Percentiles rank a stretch among this genome's conserved stretches.
phyloP scores from a whole-genome alignment of 345 rosid species.

The Diplotaxis tenuifolia region DNA sequence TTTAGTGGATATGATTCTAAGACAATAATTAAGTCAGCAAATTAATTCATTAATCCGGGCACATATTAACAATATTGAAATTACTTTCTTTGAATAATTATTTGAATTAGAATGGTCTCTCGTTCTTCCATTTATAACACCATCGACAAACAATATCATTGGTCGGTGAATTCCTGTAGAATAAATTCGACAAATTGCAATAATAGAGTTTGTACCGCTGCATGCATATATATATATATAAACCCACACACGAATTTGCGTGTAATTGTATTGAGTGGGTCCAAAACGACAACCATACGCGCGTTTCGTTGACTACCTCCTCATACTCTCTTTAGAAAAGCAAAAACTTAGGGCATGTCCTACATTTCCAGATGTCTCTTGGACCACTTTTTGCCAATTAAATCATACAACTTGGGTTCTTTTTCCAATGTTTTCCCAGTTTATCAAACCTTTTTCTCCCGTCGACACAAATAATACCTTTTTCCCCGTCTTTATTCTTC shows the following conservation, averaged over 20 bases:
- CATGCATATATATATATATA: slow-evolving; percentile 3
- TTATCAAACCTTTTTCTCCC: not conserved
- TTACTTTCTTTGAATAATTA: not conserved
- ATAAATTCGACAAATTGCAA: slow-evolving; percentile 6
- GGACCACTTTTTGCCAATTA: slow-evolving; percentile 27
- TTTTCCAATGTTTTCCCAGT: slow-evolving; percentile 1
- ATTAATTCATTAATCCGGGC: not conserved
- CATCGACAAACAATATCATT: slow-evolving; percentile 14
- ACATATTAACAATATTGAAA: not conserved
- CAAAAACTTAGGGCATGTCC: slow-evolving; percentile 17
- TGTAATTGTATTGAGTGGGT: slow-evolving; percentile 17
- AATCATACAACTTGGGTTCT: not conserved
- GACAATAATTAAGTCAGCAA: not conserved
- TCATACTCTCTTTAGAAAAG: not conserved
- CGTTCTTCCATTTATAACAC: not conserved
- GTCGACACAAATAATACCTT: slow-evolving; percentile 31
- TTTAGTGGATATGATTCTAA: not conserved
- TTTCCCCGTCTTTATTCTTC: not conserved
- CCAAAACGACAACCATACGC: slow-evolving; percentile 28
- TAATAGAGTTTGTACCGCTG: slow-evolving; percentile 23
- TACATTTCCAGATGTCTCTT: slow-evolving; percentile 25
- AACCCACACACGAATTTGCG: slow-evolving; percentile 22
- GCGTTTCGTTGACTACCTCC: slow-evolving; percentile 40
- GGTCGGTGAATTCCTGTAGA: slow-evolving; percentile 35
- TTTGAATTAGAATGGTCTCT: not conserved